Evolutionary conservation across 2,329 filamentous ascomycete species (phyloP).

Genomic region (Cyclaneusma minus): DNA sequence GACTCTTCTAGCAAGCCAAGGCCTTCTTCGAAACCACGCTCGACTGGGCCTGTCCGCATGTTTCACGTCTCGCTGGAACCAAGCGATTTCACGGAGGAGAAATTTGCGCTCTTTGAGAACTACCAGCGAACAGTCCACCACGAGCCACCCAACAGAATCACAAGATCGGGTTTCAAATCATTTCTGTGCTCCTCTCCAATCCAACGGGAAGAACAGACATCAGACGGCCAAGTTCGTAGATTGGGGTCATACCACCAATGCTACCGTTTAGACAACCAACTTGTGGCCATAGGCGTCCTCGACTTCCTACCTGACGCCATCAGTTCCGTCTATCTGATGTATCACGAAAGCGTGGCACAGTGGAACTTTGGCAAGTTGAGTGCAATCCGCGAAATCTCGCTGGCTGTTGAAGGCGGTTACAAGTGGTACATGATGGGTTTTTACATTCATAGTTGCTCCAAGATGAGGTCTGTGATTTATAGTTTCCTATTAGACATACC

Average conservation of each 20-base stretch:
- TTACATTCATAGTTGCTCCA: slow-evolving; percentile 67
- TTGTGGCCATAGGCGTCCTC: slow-evolving; percentile 63
- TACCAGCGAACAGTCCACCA: slow-evolving; percentile 63
- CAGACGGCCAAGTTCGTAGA: slow-evolving; percentile 34
- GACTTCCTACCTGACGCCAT: slow-evolving; percentile 65
- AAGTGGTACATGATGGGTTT: slow-evolving; percentile 63
- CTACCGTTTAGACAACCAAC: slow-evolving; percentile 59
- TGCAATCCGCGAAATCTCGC: slow-evolving; percentile 55
- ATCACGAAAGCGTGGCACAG: slow-evolving; percentile 57
- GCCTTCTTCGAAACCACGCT: too few relatives aligned
- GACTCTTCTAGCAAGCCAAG: slow-evolving; percentile 21
- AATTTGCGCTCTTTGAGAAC: slow-evolving; percentile 56
- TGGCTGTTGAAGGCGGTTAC: slow-evolving; percentile 56
- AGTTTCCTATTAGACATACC: too few relatives aligned
- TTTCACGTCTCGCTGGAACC: slow-evolving; percentile 57
- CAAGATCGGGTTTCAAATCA: slow-evolving; percentile 43
- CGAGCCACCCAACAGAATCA: slow-evolving; percentile 44
- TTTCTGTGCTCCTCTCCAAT: slow-evolving; percentile 65
- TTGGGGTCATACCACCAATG: slow-evolving; percentile 71
- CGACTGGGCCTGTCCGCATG: slow-evolving; percentile 48
- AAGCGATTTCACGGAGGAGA: slow-evolving; percentile 59
- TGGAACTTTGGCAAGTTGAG: slow-evolving; percentile 62
- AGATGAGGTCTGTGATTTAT: too few relatives aligned
- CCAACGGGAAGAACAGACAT: slow-evolving; percentile 23
- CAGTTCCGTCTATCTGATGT: slow-evolving; percentile 73